These are phyloP conservation scores for Eimeria maxima DNA, from an alignment of 169 alveolate species.

Conservation along the genomic window DNA sequence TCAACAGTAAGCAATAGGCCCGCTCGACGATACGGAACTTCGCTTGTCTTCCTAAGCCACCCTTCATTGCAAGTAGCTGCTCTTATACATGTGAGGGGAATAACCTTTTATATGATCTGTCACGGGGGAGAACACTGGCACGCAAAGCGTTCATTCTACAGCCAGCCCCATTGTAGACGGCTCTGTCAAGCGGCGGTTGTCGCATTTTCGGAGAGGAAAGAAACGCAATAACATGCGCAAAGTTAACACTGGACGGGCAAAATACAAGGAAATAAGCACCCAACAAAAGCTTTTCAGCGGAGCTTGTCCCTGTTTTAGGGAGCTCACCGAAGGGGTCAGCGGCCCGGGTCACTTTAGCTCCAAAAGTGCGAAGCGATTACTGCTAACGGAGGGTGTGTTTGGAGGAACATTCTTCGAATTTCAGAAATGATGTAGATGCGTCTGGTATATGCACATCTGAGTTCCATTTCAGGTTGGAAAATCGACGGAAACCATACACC, in stretches of 20 bases:
- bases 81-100: background rate
- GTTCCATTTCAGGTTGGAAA: background rate
- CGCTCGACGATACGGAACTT: background rate
- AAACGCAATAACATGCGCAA: background rate
- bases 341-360: constrained; percentile 24
- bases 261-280: background rate
- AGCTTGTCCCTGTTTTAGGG: background rate
- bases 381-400: background rate
- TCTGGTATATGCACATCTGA: background rate
- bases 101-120: background rate
- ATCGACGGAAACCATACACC: background rate
- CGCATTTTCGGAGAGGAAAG: background rate
- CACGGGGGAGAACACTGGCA: background rate
- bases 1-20: constrained; percentile 5
- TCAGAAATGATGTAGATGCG: background rate
- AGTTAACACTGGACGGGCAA: background rate
- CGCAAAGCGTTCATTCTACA: background rate
- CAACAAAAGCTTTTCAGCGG: background rate
- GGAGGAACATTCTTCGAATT: background rate
- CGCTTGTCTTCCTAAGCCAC: background rate
- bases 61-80: background rate
- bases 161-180: constrained; percentile 50
- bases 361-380: background rate
- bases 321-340: constrained; percentile 9
- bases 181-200: background rate